These are phyloP conservation scores for Verticillium nubilum DNA, from an alignment of 2,329 filamentous ascomycete genomes.

Conservation along the genomic window DNA sequence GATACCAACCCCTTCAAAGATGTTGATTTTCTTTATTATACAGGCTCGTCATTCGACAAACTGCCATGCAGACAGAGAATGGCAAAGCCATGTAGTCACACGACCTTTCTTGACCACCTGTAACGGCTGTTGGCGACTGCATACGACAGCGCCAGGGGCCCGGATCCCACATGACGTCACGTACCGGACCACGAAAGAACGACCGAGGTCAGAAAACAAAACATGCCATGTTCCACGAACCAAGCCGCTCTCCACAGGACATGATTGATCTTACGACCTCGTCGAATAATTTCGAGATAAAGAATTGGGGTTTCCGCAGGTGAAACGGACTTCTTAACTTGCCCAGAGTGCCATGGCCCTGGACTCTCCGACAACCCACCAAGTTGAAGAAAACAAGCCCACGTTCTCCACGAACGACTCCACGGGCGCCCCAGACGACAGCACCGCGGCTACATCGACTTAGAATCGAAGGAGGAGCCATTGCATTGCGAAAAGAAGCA, in stretches of 20 bases:
- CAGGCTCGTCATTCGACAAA: too few species aligned
- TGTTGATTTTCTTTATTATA: too few species aligned
- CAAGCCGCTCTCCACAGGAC: too few species aligned
- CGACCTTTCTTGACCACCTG: not conserved
- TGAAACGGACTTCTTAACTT: not conserved
- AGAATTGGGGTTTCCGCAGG: too few species aligned
- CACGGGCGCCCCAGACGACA: not conserved
- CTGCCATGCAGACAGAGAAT: too few species aligned
- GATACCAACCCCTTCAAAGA: too few species aligned
- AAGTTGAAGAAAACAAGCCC: not conserved
- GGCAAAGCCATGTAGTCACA: too few species aligned
- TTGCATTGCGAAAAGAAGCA: not conserved
- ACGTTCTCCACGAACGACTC: not conserved
- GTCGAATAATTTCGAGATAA: too few species aligned
- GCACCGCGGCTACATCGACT: not conserved
- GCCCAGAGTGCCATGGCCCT: not conserved
- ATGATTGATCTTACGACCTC: too few species aligned
- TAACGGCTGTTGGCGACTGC: not conserved
- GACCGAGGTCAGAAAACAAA: not conserved
- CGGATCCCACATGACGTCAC: not conserved
- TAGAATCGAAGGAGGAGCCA: too few species aligned
- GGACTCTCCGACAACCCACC: not conserved
- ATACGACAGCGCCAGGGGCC: not conserved
- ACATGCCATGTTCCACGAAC: too few species aligned
- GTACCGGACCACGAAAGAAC: not conserved